These are phyloP conservation scores for Sphagnum magellanicum DNA, from an alignment of 228 moss, liverwort and hornwort species.

Conservation along the genomic window DNA sequence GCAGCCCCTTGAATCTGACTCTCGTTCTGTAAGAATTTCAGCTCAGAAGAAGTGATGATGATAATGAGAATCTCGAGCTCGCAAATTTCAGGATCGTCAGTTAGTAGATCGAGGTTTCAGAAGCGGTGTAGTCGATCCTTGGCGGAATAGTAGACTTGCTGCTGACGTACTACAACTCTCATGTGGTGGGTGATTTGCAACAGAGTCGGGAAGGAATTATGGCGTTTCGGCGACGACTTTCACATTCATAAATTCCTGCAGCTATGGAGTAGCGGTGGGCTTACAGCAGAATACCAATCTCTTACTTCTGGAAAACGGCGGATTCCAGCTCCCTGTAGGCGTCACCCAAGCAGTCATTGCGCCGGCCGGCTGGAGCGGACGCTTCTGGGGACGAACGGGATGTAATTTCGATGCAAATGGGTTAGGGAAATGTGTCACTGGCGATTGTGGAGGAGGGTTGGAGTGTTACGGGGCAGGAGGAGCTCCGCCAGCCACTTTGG, in stretches of 20 bases:
- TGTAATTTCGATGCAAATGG: neutral
- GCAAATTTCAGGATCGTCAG: too few relatives aligned
- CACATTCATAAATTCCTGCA: conserved; percentile 3
- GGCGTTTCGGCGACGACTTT: neutral
- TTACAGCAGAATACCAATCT: neutral
- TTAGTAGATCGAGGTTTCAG: too few relatives aligned
- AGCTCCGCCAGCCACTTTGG: conserved; percentile 11
- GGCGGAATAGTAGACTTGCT: too few relatives aligned
- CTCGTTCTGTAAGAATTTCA: too few relatives aligned
- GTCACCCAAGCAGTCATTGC: neutral
- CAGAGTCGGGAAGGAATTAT: too few relatives aligned
- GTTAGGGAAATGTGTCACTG: conserved; percentile 1
- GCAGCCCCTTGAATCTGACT: too few relatives aligned
- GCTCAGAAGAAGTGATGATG: too few relatives aligned
- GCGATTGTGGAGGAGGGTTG: conserved; percentile 1
- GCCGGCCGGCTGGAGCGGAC: conserved; percentile 6
- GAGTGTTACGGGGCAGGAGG: conserved; percentile 9
- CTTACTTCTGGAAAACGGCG: neutral
- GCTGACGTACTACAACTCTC: too few relatives aligned
- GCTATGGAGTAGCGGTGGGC: conserved; percentile 2
- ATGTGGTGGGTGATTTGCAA: too few relatives aligned
- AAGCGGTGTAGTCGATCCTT: too few relatives aligned
- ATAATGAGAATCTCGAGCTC: too few relatives aligned
- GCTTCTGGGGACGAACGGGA: conserved; percentile 7
- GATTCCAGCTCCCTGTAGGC: neutral